These are phyloP conservation scores for Metschnikowia koreensis DNA, from an alignment of 805 yeast genomes.

Conservation along the genomic window DNA sequence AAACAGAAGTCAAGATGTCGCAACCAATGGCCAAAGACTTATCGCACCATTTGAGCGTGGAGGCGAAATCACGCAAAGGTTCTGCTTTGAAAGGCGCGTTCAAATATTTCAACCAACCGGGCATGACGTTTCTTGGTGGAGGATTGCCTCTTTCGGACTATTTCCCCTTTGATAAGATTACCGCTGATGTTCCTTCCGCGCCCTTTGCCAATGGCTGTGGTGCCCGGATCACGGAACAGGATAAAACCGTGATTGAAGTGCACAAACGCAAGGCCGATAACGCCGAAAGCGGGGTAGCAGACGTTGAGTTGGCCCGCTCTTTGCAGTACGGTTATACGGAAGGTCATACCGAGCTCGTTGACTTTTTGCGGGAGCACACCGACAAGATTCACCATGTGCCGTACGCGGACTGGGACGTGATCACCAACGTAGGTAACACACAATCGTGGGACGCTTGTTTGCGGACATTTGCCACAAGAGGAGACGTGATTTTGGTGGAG, in stretches of 20 bases:
- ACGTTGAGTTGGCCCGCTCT: conserved; percentile 77
- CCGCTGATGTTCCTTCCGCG: conserved; percentile 70
- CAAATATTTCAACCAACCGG: conserved; percentile 69
- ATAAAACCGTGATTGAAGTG: conserved; percentile 42
- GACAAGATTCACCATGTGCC: conserved; percentile 45
- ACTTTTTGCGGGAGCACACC: conserved; percentile 77
- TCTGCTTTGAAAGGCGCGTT: conserved; percentile 86
- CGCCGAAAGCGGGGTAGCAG: conserved; percentile 27
- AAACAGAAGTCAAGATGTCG: conserved; percentile 17
- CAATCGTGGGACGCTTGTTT: conserved; percentile 82
- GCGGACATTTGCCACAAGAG: conserved; percentile 72
- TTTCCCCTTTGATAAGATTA: conserved; percentile 84
- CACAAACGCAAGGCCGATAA: conserved; percentile 31
- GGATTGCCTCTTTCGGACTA: conserved; percentile 90
- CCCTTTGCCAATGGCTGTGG: conserved; percentile 81
- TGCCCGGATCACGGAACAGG: conserved; percentile 48
- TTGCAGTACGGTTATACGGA: conserved; percentile 87
- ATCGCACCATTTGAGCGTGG: conserved; percentile 69
- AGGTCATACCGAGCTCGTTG: conserved; percentile 71
- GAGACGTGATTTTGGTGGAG: conserved; percentile 82
- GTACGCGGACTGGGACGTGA: conserved; percentile 63
- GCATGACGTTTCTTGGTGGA: conserved; percentile 87
- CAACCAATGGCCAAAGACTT: conserved; percentile 61
- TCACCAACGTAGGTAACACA: conserved; percentile 83
- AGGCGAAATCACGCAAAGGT: conserved; percentile 70